Conservation (phyloP, 1,284 basidiomycete species). For the Melampsora larici-populina region DNA sequence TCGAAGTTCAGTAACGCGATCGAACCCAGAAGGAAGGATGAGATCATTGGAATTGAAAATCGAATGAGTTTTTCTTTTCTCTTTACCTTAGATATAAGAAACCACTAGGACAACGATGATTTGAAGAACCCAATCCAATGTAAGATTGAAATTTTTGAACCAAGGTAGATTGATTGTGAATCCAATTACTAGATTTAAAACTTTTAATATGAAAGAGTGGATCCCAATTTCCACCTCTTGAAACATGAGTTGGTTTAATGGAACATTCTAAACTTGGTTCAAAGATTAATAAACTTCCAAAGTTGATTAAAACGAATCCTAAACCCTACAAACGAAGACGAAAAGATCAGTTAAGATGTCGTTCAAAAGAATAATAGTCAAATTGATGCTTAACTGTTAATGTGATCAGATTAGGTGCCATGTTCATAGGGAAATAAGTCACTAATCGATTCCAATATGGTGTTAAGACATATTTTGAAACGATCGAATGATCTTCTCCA, state of each 20-base stretch:
- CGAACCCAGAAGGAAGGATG: constrained; percentile 27
- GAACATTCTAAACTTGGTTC: constrained; percentile 38
- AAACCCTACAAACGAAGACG: constrained; percentile 62
- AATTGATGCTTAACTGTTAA: constrained; percentile 60
- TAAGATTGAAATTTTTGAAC: constrained; percentile 4
- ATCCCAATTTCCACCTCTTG: constrained; percentile 50
- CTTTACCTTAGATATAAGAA: constrained; percentile 38
- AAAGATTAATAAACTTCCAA: constrained; percentile 65
- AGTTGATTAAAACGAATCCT: constrained; percentile 76
- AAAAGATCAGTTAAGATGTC: constrained; percentile 58
- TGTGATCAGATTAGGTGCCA: constrained; percentile 77
- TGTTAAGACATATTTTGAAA: constrained; percentile 65
- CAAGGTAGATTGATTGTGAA: not conserved
- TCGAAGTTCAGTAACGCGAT: not conserved
- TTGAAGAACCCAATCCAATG: constrained; percentile 4
- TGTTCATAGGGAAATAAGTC: constrained; percentile 75
- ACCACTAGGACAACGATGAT: constrained; percentile 32
- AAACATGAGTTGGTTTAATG: constrained; percentile 32
- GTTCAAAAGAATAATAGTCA: constrained; percentile 2
- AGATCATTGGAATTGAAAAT: constrained; percentile 78
- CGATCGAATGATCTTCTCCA: constrained; percentile 59
- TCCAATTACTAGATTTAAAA: not conserved
- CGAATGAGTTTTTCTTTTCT: constrained; percentile 64
- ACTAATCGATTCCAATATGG: constrained; percentile 96
- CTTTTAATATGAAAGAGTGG: constrained; percentile 47